Evolutionary conservation across 176 grass and related monocot species (phyloP).

Genomic region (Poa pratensis): DNA sequence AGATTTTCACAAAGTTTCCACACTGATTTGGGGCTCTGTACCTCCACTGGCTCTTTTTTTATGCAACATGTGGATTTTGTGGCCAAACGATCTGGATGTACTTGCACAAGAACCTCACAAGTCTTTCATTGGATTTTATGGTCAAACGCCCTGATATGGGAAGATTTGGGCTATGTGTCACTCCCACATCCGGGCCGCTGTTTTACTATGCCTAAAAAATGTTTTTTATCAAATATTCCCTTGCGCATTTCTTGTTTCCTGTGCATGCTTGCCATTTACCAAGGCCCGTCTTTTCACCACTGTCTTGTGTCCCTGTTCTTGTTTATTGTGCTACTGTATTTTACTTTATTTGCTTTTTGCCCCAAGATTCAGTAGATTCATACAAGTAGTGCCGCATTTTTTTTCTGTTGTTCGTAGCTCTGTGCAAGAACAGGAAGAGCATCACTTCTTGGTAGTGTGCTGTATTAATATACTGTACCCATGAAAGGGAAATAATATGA

Average conservation of each 20-base stretch:
- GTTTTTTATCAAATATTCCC: not conserved
- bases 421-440: constrained; percentile 27
- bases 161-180: constrained; percentile 14
- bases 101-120: not conserved
- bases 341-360: not conserved
- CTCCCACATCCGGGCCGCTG: constrained; percentile 9
- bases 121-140: constrained; percentile 25
- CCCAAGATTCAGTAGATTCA: not conserved
- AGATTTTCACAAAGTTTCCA: constrained; percentile 2
- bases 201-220: not conserved
- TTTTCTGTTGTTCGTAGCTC: constrained; percentile 20
- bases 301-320: constrained; percentile 8
- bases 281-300: constrained; percentile 24
- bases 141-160: not conserved
- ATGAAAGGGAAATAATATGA: constrained; percentile 26
- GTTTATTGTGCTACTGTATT: constrained; percentile 15
- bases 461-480: not conserved
- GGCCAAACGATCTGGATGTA: constrained; percentile 21
- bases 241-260: constrained; percentile 35
- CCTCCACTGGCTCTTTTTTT: not conserved
- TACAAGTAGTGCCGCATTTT: constrained; percentile 18
- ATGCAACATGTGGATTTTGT: constrained; percentile 9
- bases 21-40: constrained; percentile 6
- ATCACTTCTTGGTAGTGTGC: constrained; percentile 27
- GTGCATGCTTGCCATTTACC: constrained; percentile 21